phyloP scores from a whole-genome alignment of 2,329 filamentous ascomycete species.

The Sordariomycetes sp. region DNA sequence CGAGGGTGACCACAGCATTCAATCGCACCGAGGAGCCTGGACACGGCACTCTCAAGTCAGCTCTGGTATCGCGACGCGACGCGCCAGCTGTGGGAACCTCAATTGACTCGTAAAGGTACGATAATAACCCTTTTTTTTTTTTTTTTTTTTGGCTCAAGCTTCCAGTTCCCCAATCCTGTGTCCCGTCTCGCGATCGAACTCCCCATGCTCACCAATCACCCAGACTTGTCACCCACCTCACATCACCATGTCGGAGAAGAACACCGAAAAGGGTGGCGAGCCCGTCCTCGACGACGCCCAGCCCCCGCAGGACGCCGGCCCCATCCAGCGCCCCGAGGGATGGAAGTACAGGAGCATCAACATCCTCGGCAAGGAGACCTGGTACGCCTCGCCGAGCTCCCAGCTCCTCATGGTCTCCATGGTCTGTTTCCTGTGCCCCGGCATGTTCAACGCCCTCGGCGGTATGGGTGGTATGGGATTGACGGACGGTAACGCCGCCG shows the following conservation, averaged over 20 bases:
- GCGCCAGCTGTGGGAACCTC: background rate
- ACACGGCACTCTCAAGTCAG: background rate
- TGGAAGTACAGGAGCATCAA: conserved; percentile 58
- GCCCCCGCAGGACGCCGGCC: conserved; percentile 4
- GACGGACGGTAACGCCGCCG: conserved; percentile 38
- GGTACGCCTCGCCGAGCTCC: conserved; percentile 61
- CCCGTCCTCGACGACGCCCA: conserved; percentile 1
- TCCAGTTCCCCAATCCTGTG: too few relatives aligned
- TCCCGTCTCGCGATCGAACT: too few relatives aligned
- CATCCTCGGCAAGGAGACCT: conserved; percentile 40
- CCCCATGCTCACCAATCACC: too few relatives aligned
- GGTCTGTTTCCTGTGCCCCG: conserved; percentile 50
- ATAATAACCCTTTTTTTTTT: background rate
- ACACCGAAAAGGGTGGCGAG: conserved; percentile 7
- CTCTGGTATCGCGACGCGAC: background rate
- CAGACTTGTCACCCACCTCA: background rate
- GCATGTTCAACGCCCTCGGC: conserved; percentile 57
- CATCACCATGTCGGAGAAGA: background rate
- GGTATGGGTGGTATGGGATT: conserved; percentile 54
- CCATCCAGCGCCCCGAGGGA: conserved; percentile 25
- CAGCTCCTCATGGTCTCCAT: conserved; percentile 56
- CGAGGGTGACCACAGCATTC: background rate
- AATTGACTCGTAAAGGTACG: background rate
- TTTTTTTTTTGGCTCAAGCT: background rate
- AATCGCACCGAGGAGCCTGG: background rate